Percentiles rank a stretch among this genome's conserved stretches.
Evolutionary conservation across 495 filamentous ascomycete species (phyloP).

Genomic region (Penicillium ucsense): DNA sequence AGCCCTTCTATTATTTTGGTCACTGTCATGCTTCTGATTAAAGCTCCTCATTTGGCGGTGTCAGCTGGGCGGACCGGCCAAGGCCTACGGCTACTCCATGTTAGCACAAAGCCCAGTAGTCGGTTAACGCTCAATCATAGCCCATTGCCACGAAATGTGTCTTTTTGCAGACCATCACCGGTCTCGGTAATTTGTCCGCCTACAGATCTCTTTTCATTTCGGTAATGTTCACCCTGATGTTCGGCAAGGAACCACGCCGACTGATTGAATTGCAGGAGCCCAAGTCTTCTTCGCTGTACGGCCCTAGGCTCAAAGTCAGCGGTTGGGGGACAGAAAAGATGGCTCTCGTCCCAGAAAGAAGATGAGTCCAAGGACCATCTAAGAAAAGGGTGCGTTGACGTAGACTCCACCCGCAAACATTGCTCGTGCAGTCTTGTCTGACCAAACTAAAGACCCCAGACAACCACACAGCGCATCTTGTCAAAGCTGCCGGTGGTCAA

Average conservation of each 20-base stretch:
- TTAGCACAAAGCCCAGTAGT: not conserved
- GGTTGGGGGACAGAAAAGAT: slow-evolving; percentile 11
- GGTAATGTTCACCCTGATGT: slow-evolving; percentile 2
- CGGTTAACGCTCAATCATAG: not conserved
- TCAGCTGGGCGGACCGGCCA: slow-evolving; percentile 4
- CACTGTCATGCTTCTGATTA: slow-evolving; percentile 11
- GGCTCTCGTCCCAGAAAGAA: slow-evolving; percentile 16
- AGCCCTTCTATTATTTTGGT: not conserved
- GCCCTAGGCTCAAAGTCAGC: slow-evolving; percentile 1
- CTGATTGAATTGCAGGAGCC: not conserved
- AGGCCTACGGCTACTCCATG: not conserved
- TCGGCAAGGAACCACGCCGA: not conserved
- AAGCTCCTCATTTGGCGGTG: slow-evolving; percentile 3
- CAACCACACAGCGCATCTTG: slow-evolving; percentile 27
- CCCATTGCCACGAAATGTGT: too few relatives aligned
- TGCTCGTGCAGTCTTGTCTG: not conserved
- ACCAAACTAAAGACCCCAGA: not conserved
- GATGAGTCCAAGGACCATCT: slow-evolving; percentile 7
- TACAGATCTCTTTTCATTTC: slow-evolving; percentile 1
- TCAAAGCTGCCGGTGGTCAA: slow-evolving; percentile 39
- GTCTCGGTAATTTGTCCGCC: too few relatives aligned
- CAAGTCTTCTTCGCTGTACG: not conserved
- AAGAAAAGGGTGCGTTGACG: slow-evolving; percentile 11
- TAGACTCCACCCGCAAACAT: not conserved
- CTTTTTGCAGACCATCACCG: too few relatives aligned